Conservation (phyloP, 2,329 filamentous ascomycete species). For the Aspergillus proliferans region DNA sequence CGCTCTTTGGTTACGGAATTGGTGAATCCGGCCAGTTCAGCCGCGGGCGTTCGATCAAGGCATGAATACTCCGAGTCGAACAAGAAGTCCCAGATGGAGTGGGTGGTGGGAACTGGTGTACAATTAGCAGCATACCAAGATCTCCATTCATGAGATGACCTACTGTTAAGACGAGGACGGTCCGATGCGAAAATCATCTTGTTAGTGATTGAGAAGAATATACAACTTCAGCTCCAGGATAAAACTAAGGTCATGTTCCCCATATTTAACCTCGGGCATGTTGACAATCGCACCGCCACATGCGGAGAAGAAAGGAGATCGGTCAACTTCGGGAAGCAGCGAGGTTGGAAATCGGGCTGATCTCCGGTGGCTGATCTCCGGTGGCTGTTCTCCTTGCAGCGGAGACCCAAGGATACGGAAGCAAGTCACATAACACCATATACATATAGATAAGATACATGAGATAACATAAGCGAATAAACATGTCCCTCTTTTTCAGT, state of each 20-base stretch:
- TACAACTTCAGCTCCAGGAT: neutral
- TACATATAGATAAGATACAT: too few relatives aligned
- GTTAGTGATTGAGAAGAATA: neutral
- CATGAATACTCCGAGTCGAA: conserved; percentile 51
- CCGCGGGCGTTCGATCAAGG: conserved; percentile 32
- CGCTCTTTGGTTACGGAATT: conserved; percentile 56
- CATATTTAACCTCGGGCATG: neutral
- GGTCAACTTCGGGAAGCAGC: too few relatives aligned
- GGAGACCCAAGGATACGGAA: too few relatives aligned
- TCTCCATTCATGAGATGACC: neutral
- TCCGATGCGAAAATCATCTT: neutral
- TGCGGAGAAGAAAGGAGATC: neutral
- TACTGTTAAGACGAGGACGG: neutral
- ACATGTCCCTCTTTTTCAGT: too few relatives aligned
- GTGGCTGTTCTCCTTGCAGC: too few relatives aligned
- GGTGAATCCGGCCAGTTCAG: conserved; percentile 38
- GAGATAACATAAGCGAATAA: too few relatives aligned
- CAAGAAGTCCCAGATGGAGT: conserved; percentile 55
- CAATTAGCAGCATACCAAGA: neutral
- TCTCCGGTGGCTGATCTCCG: too few relatives aligned
- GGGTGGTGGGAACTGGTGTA: conserved; percentile 6
- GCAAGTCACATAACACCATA: too few relatives aligned
- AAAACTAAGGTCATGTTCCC: neutral
- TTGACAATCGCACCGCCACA: neutral
- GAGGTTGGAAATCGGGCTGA: too few relatives aligned